phyloP scores from a whole-genome alignment of 2,329 filamentous ascomycete species.

The Alternaria gansuensis region DNA sequence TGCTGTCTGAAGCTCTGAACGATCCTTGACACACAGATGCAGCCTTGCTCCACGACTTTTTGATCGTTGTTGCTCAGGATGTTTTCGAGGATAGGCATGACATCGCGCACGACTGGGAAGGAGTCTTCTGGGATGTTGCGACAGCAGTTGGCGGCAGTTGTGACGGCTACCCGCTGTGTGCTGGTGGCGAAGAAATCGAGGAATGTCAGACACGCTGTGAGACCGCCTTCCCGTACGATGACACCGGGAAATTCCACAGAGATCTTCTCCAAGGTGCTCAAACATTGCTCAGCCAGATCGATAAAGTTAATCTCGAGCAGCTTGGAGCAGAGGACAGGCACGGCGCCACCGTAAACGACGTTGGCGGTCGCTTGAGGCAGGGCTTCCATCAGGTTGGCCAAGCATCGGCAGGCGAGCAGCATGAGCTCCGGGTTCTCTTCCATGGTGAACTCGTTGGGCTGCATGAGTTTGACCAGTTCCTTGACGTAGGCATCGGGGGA shows the following conservation, averaged over 20 bases:
- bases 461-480: constrained; percentile 91
- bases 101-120: constrained; percentile 88
- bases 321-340: constrained; percentile 93
- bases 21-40: constrained; percentile 91
- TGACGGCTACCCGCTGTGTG: constrained; percentile 95
- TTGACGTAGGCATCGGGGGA: constrained; percentile 94
- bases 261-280: constrained; percentile 97
- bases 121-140: constrained; percentile 95
- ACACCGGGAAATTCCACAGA: constrained; percentile 94
- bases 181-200: constrained; percentile 98
- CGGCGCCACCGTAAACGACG: constrained; percentile 96
- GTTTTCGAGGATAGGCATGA: constrained; percentile 94
- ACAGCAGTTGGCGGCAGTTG: constrained; percentile 97
- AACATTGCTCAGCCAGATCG: constrained; percentile 93
- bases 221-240: constrained; percentile 93
- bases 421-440: constrained; percentile 97
- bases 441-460: constrained; percentile 81
- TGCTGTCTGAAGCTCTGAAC: constrained; percentile 96
- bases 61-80: constrained; percentile 93
- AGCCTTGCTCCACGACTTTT: constrained; percentile 95
- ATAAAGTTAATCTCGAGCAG: constrained; percentile 96
- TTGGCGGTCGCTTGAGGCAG: constrained; percentile 91
- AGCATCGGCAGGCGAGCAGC: constrained; percentile 92
- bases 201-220: constrained; percentile 95
- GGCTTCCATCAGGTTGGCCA: constrained; percentile 98